Evolutionary conservation across 2,329 filamentous ascomycete genomes (phyloP).

Genomic region (Alternaria triticimaculans): DNA sequence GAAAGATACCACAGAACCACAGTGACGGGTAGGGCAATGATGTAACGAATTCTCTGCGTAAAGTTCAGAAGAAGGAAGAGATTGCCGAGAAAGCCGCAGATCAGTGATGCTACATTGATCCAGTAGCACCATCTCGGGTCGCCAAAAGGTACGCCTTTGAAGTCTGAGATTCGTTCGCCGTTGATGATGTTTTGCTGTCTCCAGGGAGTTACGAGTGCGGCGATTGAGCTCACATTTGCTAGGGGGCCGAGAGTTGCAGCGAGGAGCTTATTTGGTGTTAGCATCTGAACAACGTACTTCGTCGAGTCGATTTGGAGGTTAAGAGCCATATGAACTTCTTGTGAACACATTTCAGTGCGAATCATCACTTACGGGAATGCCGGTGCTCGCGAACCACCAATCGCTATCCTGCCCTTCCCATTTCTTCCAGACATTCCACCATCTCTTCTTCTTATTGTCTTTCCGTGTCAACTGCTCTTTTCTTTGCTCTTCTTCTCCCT

Average conservation of each 20-base stretch:
- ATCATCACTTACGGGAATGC: conserved; percentile 30
- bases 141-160: conserved; percentile 61
- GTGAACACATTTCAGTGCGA: not conserved
- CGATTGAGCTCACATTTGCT: conserved; percentile 87
- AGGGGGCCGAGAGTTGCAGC: conserved; percentile 85
- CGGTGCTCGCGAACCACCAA: conserved; percentile 51
- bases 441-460: conserved; percentile 1
- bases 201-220: conserved; percentile 83
- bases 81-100: conserved; percentile 78
- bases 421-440: conserved; percentile 20
- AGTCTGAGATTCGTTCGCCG: conserved; percentile 58
- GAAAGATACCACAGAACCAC: conserved; percentile 79
- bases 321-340: not conserved
- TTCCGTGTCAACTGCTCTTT: not conserved
- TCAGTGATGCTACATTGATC: conserved; percentile 80
- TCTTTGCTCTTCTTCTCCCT: not conserved
- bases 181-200: conserved; percentile 63
- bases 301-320: not conserved
- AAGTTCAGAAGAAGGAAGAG: conserved; percentile 86
- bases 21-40: conserved; percentile 80
- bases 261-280: conserved; percentile 58
- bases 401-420: conserved; percentile 31
- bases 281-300: not conserved
- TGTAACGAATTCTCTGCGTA: conserved; percentile 78
- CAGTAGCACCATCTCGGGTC: conserved; percentile 78